phyloP scores from a whole-genome alignment of 176 grass and related monocot species.

The Neostapfia colusana region DNA sequence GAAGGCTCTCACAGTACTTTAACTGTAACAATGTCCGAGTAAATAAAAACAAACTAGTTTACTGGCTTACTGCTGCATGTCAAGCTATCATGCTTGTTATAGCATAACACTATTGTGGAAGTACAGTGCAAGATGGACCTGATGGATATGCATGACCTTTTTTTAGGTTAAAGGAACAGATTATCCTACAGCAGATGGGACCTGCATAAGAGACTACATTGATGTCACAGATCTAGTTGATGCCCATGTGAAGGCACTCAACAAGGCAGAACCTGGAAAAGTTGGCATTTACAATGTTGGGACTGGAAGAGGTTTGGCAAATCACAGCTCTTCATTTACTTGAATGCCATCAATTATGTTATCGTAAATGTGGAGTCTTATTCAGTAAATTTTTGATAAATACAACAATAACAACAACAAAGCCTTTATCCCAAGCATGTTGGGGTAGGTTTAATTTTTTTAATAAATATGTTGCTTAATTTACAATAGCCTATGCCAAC shows the following conservation, averaged over 20 bases:
- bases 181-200: slow-evolving; percentile 74
- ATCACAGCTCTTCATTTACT: slow-evolving; percentile 9
- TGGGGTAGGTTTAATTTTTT: too few species aligned
- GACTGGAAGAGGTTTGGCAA: slow-evolving; percentile 68
- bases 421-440: too few species aligned
- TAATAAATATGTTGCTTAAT: slow-evolving; percentile 6
- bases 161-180: slow-evolving; percentile 73
- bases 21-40: background rate
- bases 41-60: slow-evolving; percentile 12
- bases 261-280: slow-evolving; percentile 65
- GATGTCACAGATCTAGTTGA: slow-evolving; percentile 85
- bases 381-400: background rate
- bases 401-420: too few species aligned
- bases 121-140: background rate
- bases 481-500: too few species aligned
- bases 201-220: slow-evolving; percentile 87
- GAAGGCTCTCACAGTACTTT: too few species aligned
- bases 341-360: background rate
- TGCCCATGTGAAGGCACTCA: slow-evolving; percentile 84
- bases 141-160: slow-evolving; percentile 24
- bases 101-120: background rate
- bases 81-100: slow-evolving; percentile 6
- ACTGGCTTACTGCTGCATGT: slow-evolving; percentile 9
- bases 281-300: slow-evolving; percentile 87
- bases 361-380: background rate